Evolutionary conservation across 768 basidiomycete genomes (phyloP).

Genomic region (Roridomyces roridus): DNA sequence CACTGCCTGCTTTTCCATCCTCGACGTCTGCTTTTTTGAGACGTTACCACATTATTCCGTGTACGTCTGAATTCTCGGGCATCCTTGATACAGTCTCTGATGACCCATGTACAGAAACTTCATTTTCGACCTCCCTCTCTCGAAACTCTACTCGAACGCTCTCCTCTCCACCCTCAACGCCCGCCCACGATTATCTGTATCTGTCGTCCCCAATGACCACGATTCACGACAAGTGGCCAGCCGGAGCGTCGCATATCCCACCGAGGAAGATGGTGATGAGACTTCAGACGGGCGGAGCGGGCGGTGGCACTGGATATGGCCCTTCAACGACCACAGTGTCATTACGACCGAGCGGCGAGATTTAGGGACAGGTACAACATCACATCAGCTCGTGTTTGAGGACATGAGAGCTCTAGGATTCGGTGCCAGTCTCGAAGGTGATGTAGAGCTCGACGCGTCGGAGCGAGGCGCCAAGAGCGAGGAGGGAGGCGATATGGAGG

Average conservation of each 20-base stretch:
- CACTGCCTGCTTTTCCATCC: constrained; percentile 30
- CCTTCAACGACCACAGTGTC: background rate
- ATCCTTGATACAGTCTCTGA: background rate
- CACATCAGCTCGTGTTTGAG: constrained; percentile 4
- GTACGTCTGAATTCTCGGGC: background rate
- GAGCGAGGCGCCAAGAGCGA: too few species aligned
- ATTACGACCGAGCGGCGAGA: background rate
- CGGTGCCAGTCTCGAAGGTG: too few species aligned
- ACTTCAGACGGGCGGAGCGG: background rate
- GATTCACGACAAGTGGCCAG: too few species aligned
- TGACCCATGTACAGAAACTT: constrained; percentile 1
- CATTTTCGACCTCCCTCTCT: constrained; percentile 23
- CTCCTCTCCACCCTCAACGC: constrained; percentile 55
- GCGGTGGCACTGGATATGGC: background rate
- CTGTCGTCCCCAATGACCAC: background rate
- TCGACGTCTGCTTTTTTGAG: constrained; percentile 39
- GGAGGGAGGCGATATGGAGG: too few species aligned
- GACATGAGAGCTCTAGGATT: background rate
- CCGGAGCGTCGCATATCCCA: too few species aligned
- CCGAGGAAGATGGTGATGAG: background rate
- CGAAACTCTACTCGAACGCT: constrained; percentile 55
- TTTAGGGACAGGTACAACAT: background rate
- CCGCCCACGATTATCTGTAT: constrained; percentile 34
- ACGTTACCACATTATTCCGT: constrained; percentile 13
- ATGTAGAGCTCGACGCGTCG: too few species aligned